These are phyloP conservation scores for Amaranthus cruentus DNA, from an alignment of 148 eudicot species.

Conservation along the genomic window DNA sequence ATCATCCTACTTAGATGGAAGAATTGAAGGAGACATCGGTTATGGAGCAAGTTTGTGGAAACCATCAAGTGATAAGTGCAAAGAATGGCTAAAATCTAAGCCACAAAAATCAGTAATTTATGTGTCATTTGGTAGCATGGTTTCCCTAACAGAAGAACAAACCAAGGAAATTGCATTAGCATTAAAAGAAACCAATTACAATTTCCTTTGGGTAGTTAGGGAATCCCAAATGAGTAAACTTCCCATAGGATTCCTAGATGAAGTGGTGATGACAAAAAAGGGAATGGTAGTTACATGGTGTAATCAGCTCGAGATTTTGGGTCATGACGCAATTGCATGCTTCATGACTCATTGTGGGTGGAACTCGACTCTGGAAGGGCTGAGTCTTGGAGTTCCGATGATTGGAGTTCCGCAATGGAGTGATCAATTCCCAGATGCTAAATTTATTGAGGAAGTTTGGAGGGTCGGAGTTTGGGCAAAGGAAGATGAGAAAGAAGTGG, in stretches of 20 bases:
- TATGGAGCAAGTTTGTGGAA: slow-evolving; percentile 61
- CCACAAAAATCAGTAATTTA: slow-evolving; percentile 41
- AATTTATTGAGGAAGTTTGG: slow-evolving; percentile 57
- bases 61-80: slow-evolving; percentile 32
- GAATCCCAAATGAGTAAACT: slow-evolving; percentile 34
- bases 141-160: slow-evolving; percentile 38
- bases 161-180: slow-evolving; percentile 45
- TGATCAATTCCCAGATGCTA: slow-evolving; percentile 53
- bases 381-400: slow-evolving; percentile 53
- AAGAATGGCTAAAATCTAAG: slow-evolving; percentile 39
- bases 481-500: slow-evolving; percentile 38
- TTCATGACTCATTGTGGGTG: slow-evolving; percentile 69
- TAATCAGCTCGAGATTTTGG: slow-evolving; percentile 49
- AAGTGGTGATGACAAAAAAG: slow-evolving; percentile 10
- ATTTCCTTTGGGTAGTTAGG: slow-evolving; percentile 59
- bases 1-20: slow-evolving; percentile 46
- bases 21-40: slow-evolving; percentile 42
- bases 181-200: slow-evolving; percentile 19
- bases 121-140: slow-evolving; percentile 65
- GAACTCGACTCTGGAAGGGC: slow-evolving; percentile 66
- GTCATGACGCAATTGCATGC: slow-evolving; percentile 45
- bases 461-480: slow-evolving; percentile 45
- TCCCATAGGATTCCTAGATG: slow-evolving; percentile 30
- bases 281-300: slow-evolving; percentile 65
- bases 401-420: slow-evolving; percentile 59